phyloP scores from a whole-genome alignment of 1,284 basidiomycete genomes.

The Pterula multifida region DNA sequence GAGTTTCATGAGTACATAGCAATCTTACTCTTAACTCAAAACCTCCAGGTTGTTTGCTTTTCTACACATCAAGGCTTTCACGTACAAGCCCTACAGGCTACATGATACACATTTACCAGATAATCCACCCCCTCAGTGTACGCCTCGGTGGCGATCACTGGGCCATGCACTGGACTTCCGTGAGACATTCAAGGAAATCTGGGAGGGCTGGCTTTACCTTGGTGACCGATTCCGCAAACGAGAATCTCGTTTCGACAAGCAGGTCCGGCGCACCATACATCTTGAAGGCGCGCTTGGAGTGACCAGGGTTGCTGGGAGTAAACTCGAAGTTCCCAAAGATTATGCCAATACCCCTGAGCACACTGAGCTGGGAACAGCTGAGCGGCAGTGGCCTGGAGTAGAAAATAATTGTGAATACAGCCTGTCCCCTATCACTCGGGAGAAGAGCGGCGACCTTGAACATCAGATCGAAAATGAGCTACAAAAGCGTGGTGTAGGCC shows the following conservation, averaged over 20 bases:
- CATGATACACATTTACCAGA: constrained; percentile 16
- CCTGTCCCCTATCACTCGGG: constrained; percentile 25
- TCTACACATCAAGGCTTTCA: constrained; percentile 65
- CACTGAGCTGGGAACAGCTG: constrained; percentile 14
- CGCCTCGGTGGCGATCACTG: constrained; percentile 41
- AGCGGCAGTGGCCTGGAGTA: constrained; percentile 39
- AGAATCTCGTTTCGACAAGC: constrained; percentile 33
- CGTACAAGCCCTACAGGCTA: constrained; percentile 50
- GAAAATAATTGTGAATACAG: constrained; percentile 33
- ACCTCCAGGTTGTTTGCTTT: constrained; percentile 46
- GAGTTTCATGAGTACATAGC: constrained; percentile 14
- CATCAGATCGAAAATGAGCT: constrained; percentile 42
- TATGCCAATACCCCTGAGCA: constrained; percentile 4
- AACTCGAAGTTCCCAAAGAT: no score
- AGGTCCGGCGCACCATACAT: constrained; percentile 33
- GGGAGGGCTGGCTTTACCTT: constrained; percentile 43
- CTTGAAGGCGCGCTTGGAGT: constrained; percentile 41
- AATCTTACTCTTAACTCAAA: neutral
- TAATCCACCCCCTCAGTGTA: constrained; percentile 22
- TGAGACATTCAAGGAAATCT: constrained; percentile 52
- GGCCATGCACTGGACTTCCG: constrained; percentile 54
- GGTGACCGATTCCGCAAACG: constrained; percentile 33
- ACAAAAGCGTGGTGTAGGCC: constrained; percentile 29
- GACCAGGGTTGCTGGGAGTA: constrained; percentile 15
- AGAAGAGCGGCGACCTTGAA: constrained; percentile 40